Percentiles rank a stretch among this genome's conserved stretches.
Conservation (phyloP, 495 filamentous ascomycete species). For the Thermochaetoides thermophila region DNA sequence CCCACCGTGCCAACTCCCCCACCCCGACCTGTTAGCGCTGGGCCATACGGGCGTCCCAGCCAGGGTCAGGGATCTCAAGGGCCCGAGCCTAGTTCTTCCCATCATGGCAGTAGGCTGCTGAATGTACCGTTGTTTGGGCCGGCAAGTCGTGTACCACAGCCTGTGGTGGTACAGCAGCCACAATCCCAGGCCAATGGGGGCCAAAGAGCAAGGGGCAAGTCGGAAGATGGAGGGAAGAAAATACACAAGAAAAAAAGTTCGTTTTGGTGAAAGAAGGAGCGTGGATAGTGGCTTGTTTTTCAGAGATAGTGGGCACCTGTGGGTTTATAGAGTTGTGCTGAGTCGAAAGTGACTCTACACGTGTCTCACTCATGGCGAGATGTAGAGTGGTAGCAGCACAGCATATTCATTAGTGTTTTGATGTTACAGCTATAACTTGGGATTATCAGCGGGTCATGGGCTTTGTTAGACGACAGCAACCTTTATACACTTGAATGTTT, state of each 20-base stretch:
- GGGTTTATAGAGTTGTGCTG: neutral
- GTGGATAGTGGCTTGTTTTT: neutral
- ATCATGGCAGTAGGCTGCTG: too few relatives aligned
- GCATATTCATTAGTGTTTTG: too few relatives aligned
- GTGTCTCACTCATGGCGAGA: too few relatives aligned
- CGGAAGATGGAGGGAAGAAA: constrained; percentile 19
- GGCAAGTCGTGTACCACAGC: constrained; percentile 3
- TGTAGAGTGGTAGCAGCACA: too few relatives aligned
- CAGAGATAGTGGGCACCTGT: neutral
- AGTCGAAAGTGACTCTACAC: neutral
- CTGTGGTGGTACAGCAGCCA: constrained; percentile 7
- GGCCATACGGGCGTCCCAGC: constrained; percentile 10
- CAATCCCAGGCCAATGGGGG: constrained; percentile 1
- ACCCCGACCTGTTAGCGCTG: constrained; percentile 28
- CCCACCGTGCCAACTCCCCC: constrained; percentile 10
- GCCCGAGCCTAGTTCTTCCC: too few relatives aligned
- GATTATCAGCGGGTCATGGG: too few relatives aligned
- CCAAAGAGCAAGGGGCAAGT: constrained; percentile 6
- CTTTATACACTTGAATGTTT: too few relatives aligned
- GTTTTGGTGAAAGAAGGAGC: constrained; percentile 20
- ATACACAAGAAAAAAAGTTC: constrained; percentile 33
- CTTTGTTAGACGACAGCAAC: too few relatives aligned
- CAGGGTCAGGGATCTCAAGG: too few relatives aligned
- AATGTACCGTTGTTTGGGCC: constrained; percentile 18
- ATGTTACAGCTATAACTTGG: too few relatives aligned